phyloP scores from a whole-genome alignment of 2,329 filamentous ascomycete species.

The Penicillium sp. region DNA sequence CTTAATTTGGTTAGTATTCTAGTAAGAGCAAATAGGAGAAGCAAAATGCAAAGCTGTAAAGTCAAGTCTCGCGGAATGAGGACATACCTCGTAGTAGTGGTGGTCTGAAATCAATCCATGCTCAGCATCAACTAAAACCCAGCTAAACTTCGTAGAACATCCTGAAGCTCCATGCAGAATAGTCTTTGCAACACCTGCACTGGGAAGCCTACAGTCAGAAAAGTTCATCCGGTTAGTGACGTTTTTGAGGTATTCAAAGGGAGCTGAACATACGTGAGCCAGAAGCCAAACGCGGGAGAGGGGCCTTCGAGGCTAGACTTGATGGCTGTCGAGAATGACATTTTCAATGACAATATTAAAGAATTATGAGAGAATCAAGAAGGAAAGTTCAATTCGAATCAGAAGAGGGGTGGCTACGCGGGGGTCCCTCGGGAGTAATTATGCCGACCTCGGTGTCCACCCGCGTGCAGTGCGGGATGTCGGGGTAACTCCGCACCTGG shows the following conservation, averaged over 20 bases:
- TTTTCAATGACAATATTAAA: background rate
- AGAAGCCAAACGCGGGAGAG: slow-evolving; percentile 31
- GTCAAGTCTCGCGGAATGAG: background rate
- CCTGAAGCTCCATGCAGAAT: slow-evolving; percentile 31
- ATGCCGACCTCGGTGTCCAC: slow-evolving; percentile 1
- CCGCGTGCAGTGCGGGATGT: background rate
- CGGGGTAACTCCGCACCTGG: slow-evolving; percentile 1
- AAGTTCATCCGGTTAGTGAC: background rate
- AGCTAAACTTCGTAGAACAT: slow-evolving; percentile 29
- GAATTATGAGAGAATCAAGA: background rate
- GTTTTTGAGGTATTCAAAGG: background rate
- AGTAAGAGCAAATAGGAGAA: background rate
- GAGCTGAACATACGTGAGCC: slow-evolving; percentile 33
- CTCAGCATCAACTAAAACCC: slow-evolving; percentile 43
- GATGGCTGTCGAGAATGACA: slow-evolving; percentile 19
- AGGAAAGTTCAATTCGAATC: background rate
- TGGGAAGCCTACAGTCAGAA: slow-evolving; percentile 25
- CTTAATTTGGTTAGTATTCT: slow-evolving; percentile 8
- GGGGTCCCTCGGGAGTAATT: background rate
- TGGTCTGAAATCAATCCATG: slow-evolving; percentile 41
- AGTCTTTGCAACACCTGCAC: slow-evolving; percentile 32
- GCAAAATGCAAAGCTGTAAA: background rate
- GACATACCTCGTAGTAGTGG: slow-evolving; percentile 38
- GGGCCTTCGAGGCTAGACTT: slow-evolving; percentile 12
- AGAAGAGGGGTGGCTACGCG: background rate